phyloP scores from a whole-genome alignment of 2,329 filamentous ascomycete species.

The Neonectria neomacrospora region DNA sequence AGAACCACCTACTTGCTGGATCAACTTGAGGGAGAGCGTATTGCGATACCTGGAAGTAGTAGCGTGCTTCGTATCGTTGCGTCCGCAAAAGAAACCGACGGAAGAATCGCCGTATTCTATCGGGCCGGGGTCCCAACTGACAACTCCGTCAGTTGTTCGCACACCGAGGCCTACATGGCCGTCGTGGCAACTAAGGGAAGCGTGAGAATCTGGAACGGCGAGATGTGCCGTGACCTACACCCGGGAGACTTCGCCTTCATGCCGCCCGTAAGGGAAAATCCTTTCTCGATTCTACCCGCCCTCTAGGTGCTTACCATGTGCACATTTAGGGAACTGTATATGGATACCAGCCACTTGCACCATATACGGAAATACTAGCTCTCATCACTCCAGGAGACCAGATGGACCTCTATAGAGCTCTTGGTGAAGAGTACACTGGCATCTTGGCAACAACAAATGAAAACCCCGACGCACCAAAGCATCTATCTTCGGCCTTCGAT shows the following conservation, averaged over 20 bases:
- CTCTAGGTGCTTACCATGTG: not conserved
- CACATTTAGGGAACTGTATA: conserved; percentile 3
- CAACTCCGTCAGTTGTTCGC: not conserved
- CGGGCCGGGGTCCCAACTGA: not conserved
- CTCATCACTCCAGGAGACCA: conserved; percentile 1
- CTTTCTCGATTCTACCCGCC: not conserved
- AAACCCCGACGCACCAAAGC: not conserved
- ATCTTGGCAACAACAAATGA: not conserved
- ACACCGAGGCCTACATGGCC: not conserved
- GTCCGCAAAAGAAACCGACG: not conserved
- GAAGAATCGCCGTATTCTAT: not conserved
- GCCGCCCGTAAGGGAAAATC: conserved; percentile 8
- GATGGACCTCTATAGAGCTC: not conserved
- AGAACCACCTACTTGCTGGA: conserved; percentile 2
- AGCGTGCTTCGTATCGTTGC: not conserved
- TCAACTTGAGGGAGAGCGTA: conserved; percentile 3
- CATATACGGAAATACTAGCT: conserved; percentile 9
- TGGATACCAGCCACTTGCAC: conserved; percentile 12
- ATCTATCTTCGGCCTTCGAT: not conserved
- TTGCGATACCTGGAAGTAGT: not conserved
- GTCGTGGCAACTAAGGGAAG: conserved; percentile 11
- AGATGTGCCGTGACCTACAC: conserved; percentile 4
- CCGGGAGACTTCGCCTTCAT: conserved; percentile 16
- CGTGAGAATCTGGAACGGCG: not conserved
- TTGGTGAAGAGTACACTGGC: not conserved